Base-by-base conservation (phyloP, 2,329 filamentous ascomycete species). In the Furcasterigmium furcatum region DNA sequence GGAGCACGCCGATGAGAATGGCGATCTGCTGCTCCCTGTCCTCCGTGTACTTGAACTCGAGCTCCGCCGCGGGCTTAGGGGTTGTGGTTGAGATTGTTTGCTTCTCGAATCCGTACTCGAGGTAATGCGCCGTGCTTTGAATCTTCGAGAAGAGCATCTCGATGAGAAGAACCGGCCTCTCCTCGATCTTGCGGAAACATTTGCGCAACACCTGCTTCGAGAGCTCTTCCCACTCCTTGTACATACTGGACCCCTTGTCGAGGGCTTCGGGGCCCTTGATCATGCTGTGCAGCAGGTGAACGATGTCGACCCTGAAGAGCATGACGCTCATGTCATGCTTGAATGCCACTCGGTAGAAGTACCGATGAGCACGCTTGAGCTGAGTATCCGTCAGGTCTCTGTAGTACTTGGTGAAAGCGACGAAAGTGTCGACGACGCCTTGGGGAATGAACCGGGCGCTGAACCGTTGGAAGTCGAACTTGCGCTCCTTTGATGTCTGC, bases 131-230 rank as follows among this genome's bases (percentile, higher is more conserved):
- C 0, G 89, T 96, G 38, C 80, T 79, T 43, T 84, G 85, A 46
- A 91, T 87, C 65, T 99, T 99, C 64, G 88, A 95, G 66, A 99
- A 99, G 13, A 99, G 74, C 76, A 99, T 82, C 66, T 99, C 94
- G 1, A 95, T 85, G 41, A 95, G 78, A 34, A 96, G 73, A 51
- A 92, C 88, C 1, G 91, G 91, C 36, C 91, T 80, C 54, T 96
- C 84, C 50, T 94, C 80, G 2, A 97, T 77, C 67, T 94, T 95
- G 59, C 87, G 91, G 45, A 89, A 77, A 52, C 92, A 86, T 58
- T 85, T 86, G 54, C 85, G 84, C 52, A 96, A 79, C 32, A 97
- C 77, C 57, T 96, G 91, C 62, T 85, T 87, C 5, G 89, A 80
- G 29, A 99, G 75, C 56, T 95, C 89, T 58, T 95, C 87, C 90